phyloP scores from a whole-genome alignment of 1,284 basidiomycete species.

The Malassezia pachydermatis region DNA sequence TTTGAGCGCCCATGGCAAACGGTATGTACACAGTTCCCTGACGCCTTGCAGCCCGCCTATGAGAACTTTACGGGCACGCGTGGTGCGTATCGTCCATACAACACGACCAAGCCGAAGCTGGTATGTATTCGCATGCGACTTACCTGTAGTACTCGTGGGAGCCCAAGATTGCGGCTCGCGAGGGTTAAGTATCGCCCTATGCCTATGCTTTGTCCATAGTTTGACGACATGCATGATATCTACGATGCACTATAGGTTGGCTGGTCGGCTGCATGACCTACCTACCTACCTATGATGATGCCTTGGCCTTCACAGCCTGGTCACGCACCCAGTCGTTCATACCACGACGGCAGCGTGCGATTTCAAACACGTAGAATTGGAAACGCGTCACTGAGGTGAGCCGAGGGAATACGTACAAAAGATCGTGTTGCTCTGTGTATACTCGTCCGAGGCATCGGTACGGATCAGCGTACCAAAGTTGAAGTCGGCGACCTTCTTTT shows the following conservation, averaged over 20 bases:
- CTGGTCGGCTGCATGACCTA: no score
- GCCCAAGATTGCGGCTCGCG: slow-evolving; percentile 37
- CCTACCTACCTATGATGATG: not conserved
- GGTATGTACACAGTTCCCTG: slow-evolving; percentile 20
- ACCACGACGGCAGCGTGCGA: slow-evolving; percentile 80
- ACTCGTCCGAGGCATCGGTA: slow-evolving; percentile 67
- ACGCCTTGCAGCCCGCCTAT: slow-evolving; percentile 20
- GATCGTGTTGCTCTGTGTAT: slow-evolving; percentile 84
- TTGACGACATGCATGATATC: no score
- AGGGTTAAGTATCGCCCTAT: slow-evolving; percentile 1
- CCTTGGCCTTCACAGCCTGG: slow-evolving; percentile 33
- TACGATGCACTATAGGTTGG: no score
- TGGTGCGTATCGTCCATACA: slow-evolving; percentile 41
- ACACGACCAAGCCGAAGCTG: slow-evolving; percentile 36
- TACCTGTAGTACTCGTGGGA: slow-evolving; percentile 33
- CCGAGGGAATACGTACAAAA: slow-evolving; percentile 58
- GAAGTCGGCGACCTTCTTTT: slow-evolving; percentile 68
- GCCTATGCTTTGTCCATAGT: not conserved
- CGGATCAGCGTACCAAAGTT: slow-evolving; percentile 96
- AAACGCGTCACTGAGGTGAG: slow-evolving; percentile 47
- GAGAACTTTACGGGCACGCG: slow-evolving; percentile 45
- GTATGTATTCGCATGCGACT: slow-evolving; percentile 23
- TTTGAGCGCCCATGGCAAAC: slow-evolving; percentile 34
- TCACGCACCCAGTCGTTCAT: slow-evolving; percentile 69
- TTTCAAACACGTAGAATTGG: slow-evolving; percentile 89